Conservation (phyloP, 176 grass and related monocot species). For the Saccharum officinarum region DNA sequence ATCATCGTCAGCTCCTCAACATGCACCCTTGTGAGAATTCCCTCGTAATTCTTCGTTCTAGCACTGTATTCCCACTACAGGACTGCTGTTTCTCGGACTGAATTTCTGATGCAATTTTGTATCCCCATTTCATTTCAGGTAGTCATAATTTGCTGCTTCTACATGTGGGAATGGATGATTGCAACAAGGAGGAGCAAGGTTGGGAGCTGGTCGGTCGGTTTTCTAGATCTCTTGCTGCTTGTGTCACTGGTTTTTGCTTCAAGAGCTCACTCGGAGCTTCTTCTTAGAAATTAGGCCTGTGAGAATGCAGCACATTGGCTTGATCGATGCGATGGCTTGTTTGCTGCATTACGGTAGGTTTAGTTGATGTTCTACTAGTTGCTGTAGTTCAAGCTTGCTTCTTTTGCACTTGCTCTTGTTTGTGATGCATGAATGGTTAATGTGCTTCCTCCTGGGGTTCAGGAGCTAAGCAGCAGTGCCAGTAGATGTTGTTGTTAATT, state of each 20-base stretch:
- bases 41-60: neutral
- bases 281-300: conserved; percentile 44
- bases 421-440: conserved; percentile 32
- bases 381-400: conserved; percentile 47
- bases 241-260: conserved; percentile 70
- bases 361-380: conserved; percentile 42
- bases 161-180: neutral
- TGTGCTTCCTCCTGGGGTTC: conserved; percentile 40
- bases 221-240: conserved; percentile 36
- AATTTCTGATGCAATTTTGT: conserved; percentile 2
- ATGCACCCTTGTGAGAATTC: conserved; percentile 41
- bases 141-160: neutral
- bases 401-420: conserved; percentile 39
- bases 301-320: conserved; percentile 36
- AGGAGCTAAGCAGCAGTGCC: conserved; percentile 9
- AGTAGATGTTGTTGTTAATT: conserved; percentile 20
- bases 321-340: conserved; percentile 29
- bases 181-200: conserved; percentile 28
- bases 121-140: conserved; percentile 10
- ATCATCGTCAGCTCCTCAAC: conserved; percentile 30
- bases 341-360: conserved; percentile 49
- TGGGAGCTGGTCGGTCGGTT: conserved; percentile 46
- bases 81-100: neutral
- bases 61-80: neutral
- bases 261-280: conserved; percentile 36